Conservation (phyloP, 2,329 filamentous ascomycete genomes). For the Clarireedia hainanense region DNA sequence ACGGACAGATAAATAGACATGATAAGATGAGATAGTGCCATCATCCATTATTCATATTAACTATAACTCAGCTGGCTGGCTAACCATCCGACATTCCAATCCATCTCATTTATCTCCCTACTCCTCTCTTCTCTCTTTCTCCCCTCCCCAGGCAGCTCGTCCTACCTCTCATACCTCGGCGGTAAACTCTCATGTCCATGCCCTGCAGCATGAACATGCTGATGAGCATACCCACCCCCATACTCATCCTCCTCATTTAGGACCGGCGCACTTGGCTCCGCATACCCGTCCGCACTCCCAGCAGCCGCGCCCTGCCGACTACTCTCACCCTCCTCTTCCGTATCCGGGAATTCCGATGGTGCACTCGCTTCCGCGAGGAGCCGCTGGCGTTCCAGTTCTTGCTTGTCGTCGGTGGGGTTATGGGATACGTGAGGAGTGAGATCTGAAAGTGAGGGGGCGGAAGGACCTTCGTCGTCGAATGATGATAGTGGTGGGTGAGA, state of each 20-base stretch:
- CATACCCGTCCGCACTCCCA: conserved; percentile 1
- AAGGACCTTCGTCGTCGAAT: conserved; percentile 11
- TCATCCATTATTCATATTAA: neutral
- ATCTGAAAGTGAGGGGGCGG: conserved; percentile 21
- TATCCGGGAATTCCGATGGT: conserved; percentile 44
- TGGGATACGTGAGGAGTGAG: conserved; percentile 16
- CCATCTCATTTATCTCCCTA: neutral
- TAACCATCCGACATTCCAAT: neutral
- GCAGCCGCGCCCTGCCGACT: conserved; percentile 3
- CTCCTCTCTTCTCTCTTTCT: neutral
- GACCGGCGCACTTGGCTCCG: conserved; percentile 48
- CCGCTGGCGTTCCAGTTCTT: conserved; percentile 53
- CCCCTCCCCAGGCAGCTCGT: neutral
- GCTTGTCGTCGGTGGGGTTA: conserved; percentile 55
- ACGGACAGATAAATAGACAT: too few relatives aligned
- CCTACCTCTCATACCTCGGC: conserved; percentile 26
- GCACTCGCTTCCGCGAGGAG: conserved; percentile 45
- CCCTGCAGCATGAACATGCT: conserved; percentile 6
- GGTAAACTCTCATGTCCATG: conserved; percentile 19
- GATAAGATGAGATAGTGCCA: too few relatives aligned
- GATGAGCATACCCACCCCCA: conserved; percentile 20
- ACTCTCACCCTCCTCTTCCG: conserved; percentile 30
- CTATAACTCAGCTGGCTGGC: too few relatives aligned
- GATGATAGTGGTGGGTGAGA: too few relatives aligned
- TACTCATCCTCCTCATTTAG: conserved; percentile 49